Base-by-base conservation (phyloP, 1,284 basidiomycete species). In the Cryptococcus sp. region DNA sequence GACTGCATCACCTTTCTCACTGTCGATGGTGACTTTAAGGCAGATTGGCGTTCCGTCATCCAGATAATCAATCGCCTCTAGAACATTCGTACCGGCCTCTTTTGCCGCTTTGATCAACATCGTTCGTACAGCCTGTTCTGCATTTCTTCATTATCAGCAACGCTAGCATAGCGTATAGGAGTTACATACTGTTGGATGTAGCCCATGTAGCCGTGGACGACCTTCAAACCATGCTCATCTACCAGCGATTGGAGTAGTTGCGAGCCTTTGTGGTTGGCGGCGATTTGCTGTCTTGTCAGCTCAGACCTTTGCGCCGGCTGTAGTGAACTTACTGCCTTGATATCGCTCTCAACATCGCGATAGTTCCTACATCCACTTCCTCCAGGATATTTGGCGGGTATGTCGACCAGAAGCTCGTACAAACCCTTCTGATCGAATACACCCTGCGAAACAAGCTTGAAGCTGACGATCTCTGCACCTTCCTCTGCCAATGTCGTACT, bases 251-350 rank as follows among this genome's bases (percentile, higher is more conserved):
- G 56, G 28, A 92, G 83, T 7, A 92, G 79, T 59, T 88, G 85
- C 23, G 88, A 84, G 14, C 91, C 93, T 77, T 96, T 97, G 74
- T 94, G 84, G 70, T 96, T 97, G 16, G 94, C 93, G 0, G 92
- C 90, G 54, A 98, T 88, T 94, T 92, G 67, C 94, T 52, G 52
- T 24, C 54, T 3, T 11, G 45, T 54, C 21, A 57, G 50, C 40
- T 57, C 53, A 1, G 7, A 54, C 24, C 21, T 57, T 57, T 31
- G 46, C 40, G 16, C 52, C 50, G 32, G 32, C 9, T 16, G 32
- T 25, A 57, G 32, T 23, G 40, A 25, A 23, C 51, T 52, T 1
- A 50, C 52, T 2, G 93, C 92, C 72, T 93, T 91, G 53, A 97
- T 72, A 71, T 97, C 93, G 60, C 87, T 91, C 77, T 94, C 91